These are phyloP conservation scores for Beauveria sp. DNA, from an alignment of 2,329 filamentous ascomycete genomes.

Conservation along the genomic window DNA sequence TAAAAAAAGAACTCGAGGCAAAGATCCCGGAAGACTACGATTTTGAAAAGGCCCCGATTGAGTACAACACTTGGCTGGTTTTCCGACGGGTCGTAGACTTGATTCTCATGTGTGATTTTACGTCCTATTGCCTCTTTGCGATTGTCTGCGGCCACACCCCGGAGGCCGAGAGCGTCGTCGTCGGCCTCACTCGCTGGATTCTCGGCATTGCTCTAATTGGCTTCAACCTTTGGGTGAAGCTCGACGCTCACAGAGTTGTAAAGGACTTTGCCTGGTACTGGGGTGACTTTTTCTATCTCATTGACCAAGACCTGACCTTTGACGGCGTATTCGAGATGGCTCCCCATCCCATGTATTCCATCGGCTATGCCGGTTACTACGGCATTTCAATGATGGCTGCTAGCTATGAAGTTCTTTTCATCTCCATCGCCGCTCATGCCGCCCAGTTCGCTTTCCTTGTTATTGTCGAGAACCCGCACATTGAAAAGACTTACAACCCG, in stretches of 20 bases:
- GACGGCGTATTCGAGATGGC: constrained; percentile 99
- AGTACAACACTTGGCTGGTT: constrained; percentile 98
- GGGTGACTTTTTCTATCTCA: constrained; percentile 98
- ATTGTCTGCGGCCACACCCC: constrained; percentile 77
- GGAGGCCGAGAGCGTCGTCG: constrained; percentile 57
- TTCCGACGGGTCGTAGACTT: constrained; percentile 93
- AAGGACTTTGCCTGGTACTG: constrained; percentile 99
- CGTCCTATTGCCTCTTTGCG: constrained; percentile 93
- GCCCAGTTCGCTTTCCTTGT: constrained; percentile 91
- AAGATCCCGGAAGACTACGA: constrained; percentile 92
- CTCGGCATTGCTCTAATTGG: constrained; percentile 71
- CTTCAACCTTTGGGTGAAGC: constrained; percentile 98
- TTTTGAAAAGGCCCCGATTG: constrained; percentile 85
- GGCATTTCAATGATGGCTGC: constrained; percentile 97
- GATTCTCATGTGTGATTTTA: constrained; percentile 98
- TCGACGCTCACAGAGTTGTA: constrained; percentile 94
- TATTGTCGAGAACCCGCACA: constrained; percentile 91
- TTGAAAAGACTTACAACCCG: constrained; percentile 94
- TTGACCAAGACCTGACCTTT: constrained; percentile 96
- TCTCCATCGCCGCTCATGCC: constrained; percentile 89
- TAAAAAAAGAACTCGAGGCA: constrained; percentile 85
- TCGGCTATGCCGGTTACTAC: constrained; percentile 96
- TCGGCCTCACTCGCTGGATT: constrained; percentile 69
- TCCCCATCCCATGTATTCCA: constrained; percentile 97
- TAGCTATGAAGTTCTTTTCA: constrained; percentile 95